These are phyloP conservation scores for Eruca vesicaria DNA, from an alignment of 441 rosid species.

Conservation along the genomic window DNA sequence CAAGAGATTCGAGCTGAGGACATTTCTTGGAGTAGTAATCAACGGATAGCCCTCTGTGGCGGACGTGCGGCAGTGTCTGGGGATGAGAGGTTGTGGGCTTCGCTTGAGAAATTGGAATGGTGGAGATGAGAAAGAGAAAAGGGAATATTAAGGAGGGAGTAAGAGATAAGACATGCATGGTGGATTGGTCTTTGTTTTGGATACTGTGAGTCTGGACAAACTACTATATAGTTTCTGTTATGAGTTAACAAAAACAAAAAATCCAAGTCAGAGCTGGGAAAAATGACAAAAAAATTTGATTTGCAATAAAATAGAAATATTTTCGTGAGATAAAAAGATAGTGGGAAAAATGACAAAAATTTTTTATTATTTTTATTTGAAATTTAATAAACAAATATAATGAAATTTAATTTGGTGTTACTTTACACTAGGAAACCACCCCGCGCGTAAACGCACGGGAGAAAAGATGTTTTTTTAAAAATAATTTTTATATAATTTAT, in stretches of 20 bases:
- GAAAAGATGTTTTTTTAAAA: too few species aligned
- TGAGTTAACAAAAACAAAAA: neutral
- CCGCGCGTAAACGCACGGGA: too few species aligned
- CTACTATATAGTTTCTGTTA: conserved; percentile 25
- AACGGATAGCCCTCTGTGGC: conserved; percentile 44
- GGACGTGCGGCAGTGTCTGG: conserved; percentile 3
- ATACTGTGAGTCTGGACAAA: conserved; percentile 36
- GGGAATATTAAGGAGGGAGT: conserved; percentile 17
- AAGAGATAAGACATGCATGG: conserved; percentile 39
- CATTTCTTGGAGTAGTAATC: conserved; percentile 53
- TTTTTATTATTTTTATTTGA: too few species aligned
- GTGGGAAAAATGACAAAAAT: too few species aligned
- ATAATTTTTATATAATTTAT: too few species aligned
- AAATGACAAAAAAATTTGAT: conserved; percentile 3
- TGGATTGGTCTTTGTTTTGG: conserved; percentile 10
- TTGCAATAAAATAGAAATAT: neutral
- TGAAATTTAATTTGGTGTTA: too few species aligned
- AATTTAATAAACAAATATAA: too few species aligned
- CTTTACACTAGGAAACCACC: too few species aligned
- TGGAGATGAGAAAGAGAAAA: conserved; percentile 31
- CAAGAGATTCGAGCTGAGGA: conserved; percentile 55
- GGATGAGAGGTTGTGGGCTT: conserved; percentile 9
- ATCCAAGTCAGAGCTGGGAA: neutral
- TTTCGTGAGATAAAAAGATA: neutral
- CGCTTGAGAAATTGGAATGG: conserved; percentile 30